Evolutionary conservation across 768 basidiomycete genomes (phyloP).

Genomic region (Tylopilus felleus): DNA sequence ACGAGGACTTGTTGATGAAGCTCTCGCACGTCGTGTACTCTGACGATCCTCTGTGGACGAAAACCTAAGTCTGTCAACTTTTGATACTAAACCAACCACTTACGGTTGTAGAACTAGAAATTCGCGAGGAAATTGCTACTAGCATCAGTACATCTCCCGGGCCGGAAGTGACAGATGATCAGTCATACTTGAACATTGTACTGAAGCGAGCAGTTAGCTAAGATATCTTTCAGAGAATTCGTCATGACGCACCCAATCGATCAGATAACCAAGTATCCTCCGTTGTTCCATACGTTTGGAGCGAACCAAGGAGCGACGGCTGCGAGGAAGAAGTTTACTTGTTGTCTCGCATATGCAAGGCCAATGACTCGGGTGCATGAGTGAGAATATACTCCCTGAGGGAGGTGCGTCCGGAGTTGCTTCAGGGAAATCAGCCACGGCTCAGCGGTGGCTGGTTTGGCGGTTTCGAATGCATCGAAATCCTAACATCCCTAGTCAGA

Average conservation of each 20-base stretch:
- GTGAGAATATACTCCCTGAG: slow-evolving; percentile 30
- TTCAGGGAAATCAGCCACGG: slow-evolving; percentile 31
- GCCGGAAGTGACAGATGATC: no score
- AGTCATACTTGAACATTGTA: slow-evolving; percentile 39
- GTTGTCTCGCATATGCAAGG: neutral
- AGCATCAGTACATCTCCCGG: neutral
- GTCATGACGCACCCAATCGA: slow-evolving; percentile 38
- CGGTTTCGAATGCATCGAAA: slow-evolving; percentile 29
- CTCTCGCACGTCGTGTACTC: slow-evolving; percentile 61
- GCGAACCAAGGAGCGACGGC: slow-evolving; percentile 47
- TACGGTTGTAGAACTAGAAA: slow-evolving; percentile 24
- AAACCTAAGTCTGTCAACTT: slow-evolving; percentile 24
- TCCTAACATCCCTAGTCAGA: slow-evolving; percentile 13
- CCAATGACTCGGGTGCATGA: slow-evolving; percentile 30
- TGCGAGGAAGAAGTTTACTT: slow-evolving; percentile 9
- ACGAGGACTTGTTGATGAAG: slow-evolving; percentile 54
- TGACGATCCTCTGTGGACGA: slow-evolving; percentile 38
- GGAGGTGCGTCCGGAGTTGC: slow-evolving; percentile 30
- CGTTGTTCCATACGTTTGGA: slow-evolving; percentile 31
- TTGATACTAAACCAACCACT: neutral
- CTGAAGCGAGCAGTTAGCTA: slow-evolving; percentile 14
- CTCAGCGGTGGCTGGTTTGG: slow-evolving; percentile 1
- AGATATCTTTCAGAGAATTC: neutral
- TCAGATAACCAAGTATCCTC: slow-evolving; percentile 42
- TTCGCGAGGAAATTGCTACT: neutral